A percentile compares a stretch with the other conserved stretches of the same genome.
Evolutionary conservation across 257 asterid genomes (phyloP).

Genomic region (Solanum peruvianum): DNA sequence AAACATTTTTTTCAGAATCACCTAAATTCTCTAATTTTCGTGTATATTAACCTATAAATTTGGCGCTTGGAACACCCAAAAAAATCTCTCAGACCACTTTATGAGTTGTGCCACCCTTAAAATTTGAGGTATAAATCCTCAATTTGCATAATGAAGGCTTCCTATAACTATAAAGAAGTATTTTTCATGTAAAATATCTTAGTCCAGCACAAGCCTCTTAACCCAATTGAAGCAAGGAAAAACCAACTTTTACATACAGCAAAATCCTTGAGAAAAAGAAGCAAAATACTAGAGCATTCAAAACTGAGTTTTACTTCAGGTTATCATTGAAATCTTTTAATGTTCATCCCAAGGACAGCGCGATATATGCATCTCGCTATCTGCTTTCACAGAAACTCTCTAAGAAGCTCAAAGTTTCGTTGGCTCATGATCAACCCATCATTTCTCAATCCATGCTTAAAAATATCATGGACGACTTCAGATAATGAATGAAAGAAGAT

Average conservation of each 20-base stretch:
- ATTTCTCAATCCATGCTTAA: background rate
- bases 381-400: background rate
- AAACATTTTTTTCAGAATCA: rapidly evolving
- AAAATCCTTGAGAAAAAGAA: background rate
- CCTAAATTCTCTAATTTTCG: rapidly evolving
- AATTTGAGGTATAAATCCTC: background rate
- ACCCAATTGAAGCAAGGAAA: background rate
- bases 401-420: background rate
- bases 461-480: background rate
- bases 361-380: background rate
- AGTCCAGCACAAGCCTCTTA: background rate
- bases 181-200: background rate
- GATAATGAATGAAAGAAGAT: background rate
- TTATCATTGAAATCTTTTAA: background rate
- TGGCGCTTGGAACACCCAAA: rapidly evolving
- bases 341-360: background rate
- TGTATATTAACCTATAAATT: too few relatives aligned
- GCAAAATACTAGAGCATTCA: background rate
- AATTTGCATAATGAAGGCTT: background rate
- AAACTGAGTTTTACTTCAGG: background rate
- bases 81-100: background rate
- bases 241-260: background rate
- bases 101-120: background rate
- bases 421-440: background rate
- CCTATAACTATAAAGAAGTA: background rate